These are phyloP conservation scores for Leavenworthia alabamica DNA, from an alignment of 345 rosid genomes.

Conservation along the genomic window DNA sequence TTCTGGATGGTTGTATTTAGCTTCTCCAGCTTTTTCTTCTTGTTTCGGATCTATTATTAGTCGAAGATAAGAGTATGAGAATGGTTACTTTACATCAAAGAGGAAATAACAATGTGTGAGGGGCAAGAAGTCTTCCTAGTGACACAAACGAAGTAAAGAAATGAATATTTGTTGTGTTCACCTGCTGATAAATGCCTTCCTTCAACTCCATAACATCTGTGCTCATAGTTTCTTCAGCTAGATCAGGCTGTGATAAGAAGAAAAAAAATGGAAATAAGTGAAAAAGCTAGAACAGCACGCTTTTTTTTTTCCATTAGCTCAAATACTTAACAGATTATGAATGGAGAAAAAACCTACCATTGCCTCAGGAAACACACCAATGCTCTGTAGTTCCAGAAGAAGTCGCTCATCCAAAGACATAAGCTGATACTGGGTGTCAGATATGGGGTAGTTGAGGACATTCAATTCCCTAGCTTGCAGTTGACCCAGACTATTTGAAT, in stretches of 20 bases:
- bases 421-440: constrained; percentile 60
- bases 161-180: constrained; percentile 14
- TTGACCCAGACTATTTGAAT: constrained; percentile 49
- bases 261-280: neutral
- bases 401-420: constrained; percentile 74
- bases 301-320: neutral
- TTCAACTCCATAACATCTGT: constrained; percentile 61
- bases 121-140: neutral
- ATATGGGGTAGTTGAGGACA: constrained; percentile 37
- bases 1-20: constrained; percentile 49
- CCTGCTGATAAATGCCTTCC: constrained; percentile 71
- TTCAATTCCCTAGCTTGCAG: constrained; percentile 47
- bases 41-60: constrained; percentile 47
- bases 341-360: constrained; percentile 47
- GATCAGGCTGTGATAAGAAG: constrained; percentile 71
- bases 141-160: neutral
- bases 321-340: neutral
- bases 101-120: neutral
- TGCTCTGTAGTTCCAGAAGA: constrained; percentile 77
- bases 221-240: constrained; percentile 64
- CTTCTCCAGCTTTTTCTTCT: constrained; percentile 56
- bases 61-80: constrained; percentile 13
- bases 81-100: neutral
- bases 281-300: neutral
- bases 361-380: constrained; percentile 74